A percentile compares a stretch with the other conserved stretches of the same genome.
Conservation (phyloP, 441 rosid species). For the Mallotus japonicus region DNA sequence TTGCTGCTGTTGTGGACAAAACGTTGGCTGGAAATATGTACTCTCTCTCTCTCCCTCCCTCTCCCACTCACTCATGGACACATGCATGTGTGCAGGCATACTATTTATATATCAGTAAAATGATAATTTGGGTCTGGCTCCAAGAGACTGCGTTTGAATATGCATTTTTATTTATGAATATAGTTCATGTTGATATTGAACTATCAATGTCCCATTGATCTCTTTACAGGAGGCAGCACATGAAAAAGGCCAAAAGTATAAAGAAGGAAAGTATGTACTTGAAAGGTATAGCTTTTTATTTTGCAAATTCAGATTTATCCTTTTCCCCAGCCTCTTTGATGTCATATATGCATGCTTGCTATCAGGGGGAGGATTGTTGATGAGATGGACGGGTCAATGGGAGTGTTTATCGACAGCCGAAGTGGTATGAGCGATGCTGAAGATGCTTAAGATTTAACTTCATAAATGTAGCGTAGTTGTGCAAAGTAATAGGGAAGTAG, state of each 20-base stretch:
- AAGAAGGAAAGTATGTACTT: conserved; percentile 77
- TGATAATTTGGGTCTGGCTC: neutral
- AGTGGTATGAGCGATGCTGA: conserved; percentile 56
- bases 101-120: neutral
- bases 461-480: conserved; percentile 1
- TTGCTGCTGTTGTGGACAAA: conserved; percentile 89
- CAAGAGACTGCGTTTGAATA: too few relatives aligned
- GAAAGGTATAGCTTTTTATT: conserved; percentile 53
- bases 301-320: conserved; percentile 7
- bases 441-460: conserved; percentile 35
- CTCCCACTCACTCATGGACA: neutral
- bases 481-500: conserved; percentile 2
- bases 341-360: conserved; percentile 8
- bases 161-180: too few relatives aligned
- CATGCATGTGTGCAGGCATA: too few relatives aligned
- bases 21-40: conserved; percentile 98
- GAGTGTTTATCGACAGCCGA: conserved; percentile 57
- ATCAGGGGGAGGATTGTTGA: conserved; percentile 74
- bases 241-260: conserved; percentile 70
- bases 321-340: conserved; percentile 11
- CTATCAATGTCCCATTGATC: neutral
- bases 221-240: conserved; percentile 63
- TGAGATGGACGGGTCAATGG: conserved; percentile 62
- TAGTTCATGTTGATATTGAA: neutral
- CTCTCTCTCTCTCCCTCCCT: conserved; percentile 18